Evolutionary conservation across 2,329 filamentous ascomycete species (phyloP).

Genomic region (Sphaerulina populicola): DNA sequence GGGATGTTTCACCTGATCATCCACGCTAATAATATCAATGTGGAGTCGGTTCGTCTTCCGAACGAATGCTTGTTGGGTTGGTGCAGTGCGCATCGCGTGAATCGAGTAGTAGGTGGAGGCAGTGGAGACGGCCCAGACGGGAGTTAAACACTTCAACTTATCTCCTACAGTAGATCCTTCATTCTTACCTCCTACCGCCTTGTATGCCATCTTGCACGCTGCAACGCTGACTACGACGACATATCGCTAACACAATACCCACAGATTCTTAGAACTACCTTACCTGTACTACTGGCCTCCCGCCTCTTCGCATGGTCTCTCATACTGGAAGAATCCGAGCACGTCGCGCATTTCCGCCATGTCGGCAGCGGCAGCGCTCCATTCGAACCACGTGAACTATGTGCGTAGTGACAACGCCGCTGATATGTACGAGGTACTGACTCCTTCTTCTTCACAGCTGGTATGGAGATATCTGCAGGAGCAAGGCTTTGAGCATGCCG

Average conservation of each 20-base stretch:
- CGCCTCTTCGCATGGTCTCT: not conserved
- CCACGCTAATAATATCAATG: no score
- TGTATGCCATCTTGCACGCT: no score
- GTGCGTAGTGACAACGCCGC: not conserved
- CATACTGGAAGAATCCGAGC: not conserved
- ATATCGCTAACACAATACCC: not conserved
- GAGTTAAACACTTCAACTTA: no score
- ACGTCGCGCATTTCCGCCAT: slow-evolving; percentile 11
- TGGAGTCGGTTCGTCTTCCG: no score
- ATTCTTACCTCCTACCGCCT: no score
- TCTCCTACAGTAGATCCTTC: no score
- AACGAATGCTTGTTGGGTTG: no score
- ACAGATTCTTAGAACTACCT: not conserved
- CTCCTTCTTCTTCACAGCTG: slow-evolving; percentile 29
- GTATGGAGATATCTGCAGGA: slow-evolving; percentile 53
- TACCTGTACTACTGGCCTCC: not conserved
- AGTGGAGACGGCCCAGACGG: no score
- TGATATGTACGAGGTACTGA: not conserved
- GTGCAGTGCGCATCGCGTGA: no score
- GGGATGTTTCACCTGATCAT: no score
- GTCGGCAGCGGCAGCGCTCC: slow-evolving; percentile 33
- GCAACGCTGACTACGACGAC: no score
- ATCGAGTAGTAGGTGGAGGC: no score
- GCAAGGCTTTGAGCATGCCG: slow-evolving; percentile 31
- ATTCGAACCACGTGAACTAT: slow-evolving; percentile 59